Evolutionary conservation across 2,329 filamentous ascomycete species (phyloP), one percentile per base, ranked within the genome.

Genomic region (Verticillium zaregamsianum): DNA sequence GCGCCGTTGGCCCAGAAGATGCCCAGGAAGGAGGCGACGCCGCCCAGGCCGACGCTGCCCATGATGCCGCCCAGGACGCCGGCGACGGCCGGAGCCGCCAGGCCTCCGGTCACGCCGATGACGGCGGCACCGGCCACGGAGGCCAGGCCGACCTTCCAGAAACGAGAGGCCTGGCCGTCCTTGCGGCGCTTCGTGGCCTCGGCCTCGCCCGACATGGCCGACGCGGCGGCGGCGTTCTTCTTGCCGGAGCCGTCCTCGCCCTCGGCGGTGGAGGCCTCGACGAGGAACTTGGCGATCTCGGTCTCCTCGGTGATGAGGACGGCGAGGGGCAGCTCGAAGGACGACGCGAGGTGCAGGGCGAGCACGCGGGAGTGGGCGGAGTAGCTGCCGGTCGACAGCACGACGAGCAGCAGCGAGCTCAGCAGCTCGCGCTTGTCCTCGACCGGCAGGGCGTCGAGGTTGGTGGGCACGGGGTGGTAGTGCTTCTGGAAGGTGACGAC

Each of bases 71-170:
- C 93, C 15, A 97, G 82, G 0, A 92, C 92, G 4, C 92, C 93
- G 4, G 93, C 93, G 15, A 97, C 89, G 0, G 96, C 80, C 0
- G 93, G 93, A 0, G 93, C 93, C 1, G 93, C 93, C n/a, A 97
- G 81, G 2, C 93, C 93, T 20, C 93, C 93, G 0, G 93, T 97
- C 3, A 97, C 85, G 6, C 93, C 93, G n/a, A 97, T 93, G 1
- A 97, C 79, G 0, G 91, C 91, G 1, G 94, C 94, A 12, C 94
- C 94, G 0, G 92, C 93, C 0, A 96, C 92, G 9, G 90, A 91
- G 0, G 93, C 94, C 31, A 97, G 80, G 0, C 93, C 92, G 23
- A 97, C 92, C 72, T 97, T 97, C 91, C 92, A 96, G 72, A 90
- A 90, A 9, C 93, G 82, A 23, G 86, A 82, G 9, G 83, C 77